Evolutionary conservation across 1,284 basidiomycete species (phyloP), one percentile per base, ranked within the genome.

Genomic region (Rhodotorula glutinis): DNA sequence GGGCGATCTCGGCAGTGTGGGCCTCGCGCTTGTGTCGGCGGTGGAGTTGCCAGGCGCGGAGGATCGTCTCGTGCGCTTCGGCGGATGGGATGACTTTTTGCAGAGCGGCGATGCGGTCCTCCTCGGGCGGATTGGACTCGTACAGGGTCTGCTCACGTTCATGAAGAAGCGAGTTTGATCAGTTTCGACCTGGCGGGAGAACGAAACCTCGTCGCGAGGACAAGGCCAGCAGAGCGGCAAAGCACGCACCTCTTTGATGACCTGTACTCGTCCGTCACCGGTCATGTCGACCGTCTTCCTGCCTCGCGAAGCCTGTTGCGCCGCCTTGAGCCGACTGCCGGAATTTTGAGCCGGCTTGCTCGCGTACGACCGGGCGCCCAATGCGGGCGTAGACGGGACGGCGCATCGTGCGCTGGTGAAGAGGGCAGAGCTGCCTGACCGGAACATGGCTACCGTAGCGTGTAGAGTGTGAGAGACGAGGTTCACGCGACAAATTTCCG

Each of bases 41-140:
- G 80, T 89, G 87, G 27, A 98, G 83, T 62, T 88, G 81, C 89
- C 90, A 98, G 5, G 94, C 94, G 47, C 94, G 87, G 72, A 90
- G 89, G 70, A 98, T 92, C 11, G 93, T 98, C 74, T 92, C 87
- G 81, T 98, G 92, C 0, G 91, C 91, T 79, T 97, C 92, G 30
- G 60, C 43, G 43, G 74, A 65, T 17, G 67, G 68, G 29, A 75
- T 63, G 30, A 67, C 74, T 17, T 62, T 62, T 52, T 60, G 54
- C 5, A 75, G 58, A 11, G 71, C 68, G 58, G 60, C 68, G 30
- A 72, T 54, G 38, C 74, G 71, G 30, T 66, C 68, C 2, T 56
- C 61, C 21, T 72, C 70, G 41, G 65, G 40, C 2, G 72, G 72
- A 17, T 60, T 53, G 29, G 64, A 60, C 46, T 73, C 72, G 62